Percentiles rank a stretch among this genome's conserved stretches.
phyloP scores from a whole-genome alignment of 2,329 filamentous ascomycete genomes.

The Aureobasidium zeae region DNA sequence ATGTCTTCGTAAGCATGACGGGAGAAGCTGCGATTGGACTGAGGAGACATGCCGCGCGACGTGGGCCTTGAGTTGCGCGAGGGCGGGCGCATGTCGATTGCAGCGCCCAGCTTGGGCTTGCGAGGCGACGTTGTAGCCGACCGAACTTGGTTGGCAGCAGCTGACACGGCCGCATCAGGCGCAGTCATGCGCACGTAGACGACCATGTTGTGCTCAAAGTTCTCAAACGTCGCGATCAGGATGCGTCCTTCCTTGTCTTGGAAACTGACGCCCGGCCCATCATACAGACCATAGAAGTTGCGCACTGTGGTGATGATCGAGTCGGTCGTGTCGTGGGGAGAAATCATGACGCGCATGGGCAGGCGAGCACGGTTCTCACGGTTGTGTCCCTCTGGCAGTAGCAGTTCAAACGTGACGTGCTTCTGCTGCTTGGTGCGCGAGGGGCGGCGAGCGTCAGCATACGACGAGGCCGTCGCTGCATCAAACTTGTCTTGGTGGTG shows the following conservation, averaged over 20 bases:
- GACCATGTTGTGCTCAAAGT: slow-evolving; percentile 84
- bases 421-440: slow-evolving; percentile 43
- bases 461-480: neutral
- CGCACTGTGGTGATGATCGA: slow-evolving; percentile 97
- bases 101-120: slow-evolving; percentile 52
- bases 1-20: slow-evolving; percentile 45
- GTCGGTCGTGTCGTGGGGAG: slow-evolving; percentile 89
- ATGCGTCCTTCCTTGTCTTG: slow-evolving; percentile 84
- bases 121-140: slow-evolving; percentile 34
- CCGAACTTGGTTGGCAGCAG: slow-evolving; percentile 23
- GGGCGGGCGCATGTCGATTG: slow-evolving; percentile 54
- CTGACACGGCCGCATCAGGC: slow-evolving; percentile 34
- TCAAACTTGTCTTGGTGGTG: neutral
- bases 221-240: slow-evolving; percentile 92
- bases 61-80: slow-evolving; percentile 55
- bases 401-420: slow-evolving; percentile 69
- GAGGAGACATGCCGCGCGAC: slow-evolving; percentile 69
- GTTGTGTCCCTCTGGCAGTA: slow-evolving; percentile 58
- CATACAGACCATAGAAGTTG: slow-evolving; percentile 96
- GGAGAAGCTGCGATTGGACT: slow-evolving; percentile 56
- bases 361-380: slow-evolving; percentile 59
- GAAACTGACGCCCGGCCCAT: slow-evolving; percentile 78
- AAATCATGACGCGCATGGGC: slow-evolving; percentile 84
- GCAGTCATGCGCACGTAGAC: slow-evolving; percentile 64
- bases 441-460: slow-evolving; percentile 22